Percentiles rank a stretch among this genome's conserved stretches.
These are phyloP conservation scores for Physcomitrellopsis africana DNA, from an alignment of 225 moss, liverwort and hornwort genomes.

Conservation along the genomic window DNA sequence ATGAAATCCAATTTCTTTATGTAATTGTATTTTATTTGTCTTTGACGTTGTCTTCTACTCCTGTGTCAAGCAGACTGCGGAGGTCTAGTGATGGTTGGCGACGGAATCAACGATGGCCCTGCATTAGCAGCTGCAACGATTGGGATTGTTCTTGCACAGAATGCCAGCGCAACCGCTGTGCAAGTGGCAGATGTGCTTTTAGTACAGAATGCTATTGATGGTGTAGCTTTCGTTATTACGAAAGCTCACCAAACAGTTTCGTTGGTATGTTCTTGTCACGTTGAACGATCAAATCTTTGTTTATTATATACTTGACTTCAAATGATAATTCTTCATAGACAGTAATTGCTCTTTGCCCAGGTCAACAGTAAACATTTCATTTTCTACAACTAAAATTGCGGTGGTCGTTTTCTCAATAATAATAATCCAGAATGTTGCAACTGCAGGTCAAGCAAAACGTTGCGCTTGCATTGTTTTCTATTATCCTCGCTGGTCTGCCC, in stretches of 20 bases:
- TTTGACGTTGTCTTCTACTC: not conserved
- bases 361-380: not conserved
- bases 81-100: constrained; percentile 97
- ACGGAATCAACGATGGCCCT: constrained; percentile 98
- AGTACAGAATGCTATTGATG: constrained; percentile 89
- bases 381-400: not conserved
- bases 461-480: constrained; percentile 84
- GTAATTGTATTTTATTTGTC: not conserved
- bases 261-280: constrained; percentile 53
- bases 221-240: constrained; percentile 87
- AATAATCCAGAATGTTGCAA: constrained; percentile 13
- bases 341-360: not conserved
- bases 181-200: constrained; percentile 97
- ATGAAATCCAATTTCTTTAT: not conserved
- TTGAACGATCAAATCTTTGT: not conserved
- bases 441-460: constrained; percentile 98
- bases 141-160: constrained; percentile 92
- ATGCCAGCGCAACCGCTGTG: constrained; percentile 98
- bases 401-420: not conserved
- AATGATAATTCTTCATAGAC: not conserved
- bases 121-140: constrained; percentile 98
- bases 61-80: constrained; percentile 50
- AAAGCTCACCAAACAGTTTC: constrained; percentile 95
- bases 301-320: constrained; percentile 18
- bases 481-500: constrained; percentile 82